phyloP scores from a whole-genome alignment of 352 stramenopile genomes.

The Globisporangium solare region DNA sequence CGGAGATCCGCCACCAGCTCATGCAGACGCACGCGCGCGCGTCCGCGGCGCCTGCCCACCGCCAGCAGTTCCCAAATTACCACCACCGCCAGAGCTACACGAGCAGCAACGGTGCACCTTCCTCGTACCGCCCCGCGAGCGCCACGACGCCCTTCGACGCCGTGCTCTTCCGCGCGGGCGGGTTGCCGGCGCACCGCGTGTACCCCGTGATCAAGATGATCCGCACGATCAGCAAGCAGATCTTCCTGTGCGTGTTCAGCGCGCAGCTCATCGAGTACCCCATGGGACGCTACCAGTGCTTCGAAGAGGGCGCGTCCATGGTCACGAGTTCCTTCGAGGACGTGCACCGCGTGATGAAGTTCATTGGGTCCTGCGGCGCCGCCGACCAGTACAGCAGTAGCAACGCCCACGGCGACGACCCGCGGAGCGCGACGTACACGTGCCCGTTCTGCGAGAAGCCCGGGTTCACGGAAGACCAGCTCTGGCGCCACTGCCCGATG shows the following conservation, averaged over 20 bases:
- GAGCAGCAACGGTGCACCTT: slow-evolving; percentile 13
- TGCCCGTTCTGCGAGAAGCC: slow-evolving; percentile 75
- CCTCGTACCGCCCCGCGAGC: slow-evolving; percentile 2
- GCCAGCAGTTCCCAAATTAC: neutral
- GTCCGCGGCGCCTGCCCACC: slow-evolving; percentile 13
- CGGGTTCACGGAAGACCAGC: slow-evolving; percentile 72
- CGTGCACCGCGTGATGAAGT: slow-evolving; percentile 56
- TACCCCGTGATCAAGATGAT: slow-evolving; percentile 53
- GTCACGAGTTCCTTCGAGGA: slow-evolving; percentile 70
- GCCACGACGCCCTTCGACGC: slow-evolving; percentile 44
- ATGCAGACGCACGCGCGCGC: slow-evolving; percentile 42
- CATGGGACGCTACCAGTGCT: slow-evolving; percentile 69
- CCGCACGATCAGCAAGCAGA: slow-evolving; percentile 71
- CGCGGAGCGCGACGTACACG: slow-evolving; percentile 24
- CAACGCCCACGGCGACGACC: slow-evolving; percentile 5
- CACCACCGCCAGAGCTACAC: slow-evolving; percentile 16
- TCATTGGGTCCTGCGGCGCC: slow-evolving; percentile 46
- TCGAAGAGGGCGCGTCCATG: slow-evolving; percentile 77
- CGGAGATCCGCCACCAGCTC: slow-evolving; percentile 50
- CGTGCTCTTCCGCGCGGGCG: slow-evolving; percentile 60
- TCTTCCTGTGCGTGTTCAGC: slow-evolving; percentile 85
- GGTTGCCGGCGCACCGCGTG: slow-evolving; percentile 43
- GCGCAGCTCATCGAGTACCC: slow-evolving; percentile 67
- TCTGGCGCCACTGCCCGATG: slow-evolving; percentile 81
- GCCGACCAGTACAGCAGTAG: neutral